Conservation (phyloP, 1,284 basidiomycete species). For the Mixia osmundae region DNA sequence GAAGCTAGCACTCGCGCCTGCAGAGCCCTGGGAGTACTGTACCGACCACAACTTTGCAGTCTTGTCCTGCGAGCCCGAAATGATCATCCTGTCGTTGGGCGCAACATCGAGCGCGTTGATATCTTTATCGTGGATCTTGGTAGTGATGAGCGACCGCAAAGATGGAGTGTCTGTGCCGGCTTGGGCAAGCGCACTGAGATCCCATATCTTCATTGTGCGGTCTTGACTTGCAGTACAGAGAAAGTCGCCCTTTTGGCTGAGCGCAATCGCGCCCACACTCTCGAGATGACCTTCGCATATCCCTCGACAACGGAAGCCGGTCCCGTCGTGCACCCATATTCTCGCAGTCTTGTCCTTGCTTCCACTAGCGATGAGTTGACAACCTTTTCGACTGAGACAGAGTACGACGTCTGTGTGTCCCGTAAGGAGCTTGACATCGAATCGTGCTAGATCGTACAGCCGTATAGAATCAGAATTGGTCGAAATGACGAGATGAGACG, state of each 20-base stretch:
- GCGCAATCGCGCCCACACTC: slow-evolving; percentile 69
- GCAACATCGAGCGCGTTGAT: slow-evolving; percentile 90
- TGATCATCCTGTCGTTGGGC: slow-evolving; percentile 69
- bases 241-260: slow-evolving; percentile 41
- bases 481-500: slow-evolving; percentile 58
- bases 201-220: slow-evolving; percentile 97
- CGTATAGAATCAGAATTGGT: slow-evolving; percentile 86
- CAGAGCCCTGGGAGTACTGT: slow-evolving; percentile 18
- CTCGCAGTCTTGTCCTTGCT: slow-evolving; percentile 77
- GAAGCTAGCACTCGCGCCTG: slow-evolving; percentile 32
- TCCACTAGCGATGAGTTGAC: slow-evolving; percentile 59
- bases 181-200: slow-evolving; percentile 33
- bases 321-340: slow-evolving; percentile 38
- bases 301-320: slow-evolving; percentile 49
- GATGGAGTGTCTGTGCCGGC: slow-evolving; percentile 17
- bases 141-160: slow-evolving; percentile 53
- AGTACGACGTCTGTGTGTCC: slow-evolving; percentile 85
- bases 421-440: slow-evolving; percentile 51
- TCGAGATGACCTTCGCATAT: slow-evolving; percentile 85
- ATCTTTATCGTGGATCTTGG: slow-evolving; percentile 91
- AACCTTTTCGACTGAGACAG: slow-evolving; percentile 48
- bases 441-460: slow-evolving; percentile 39
- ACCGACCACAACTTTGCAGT: slow-evolving; percentile 75
- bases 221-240: slow-evolving; percentile 90
- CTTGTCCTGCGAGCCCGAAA: slow-evolving; percentile 86